phyloP scores from a whole-genome alignment of 164 flowering plant species.

The Macadamia tetraphylla region DNA sequence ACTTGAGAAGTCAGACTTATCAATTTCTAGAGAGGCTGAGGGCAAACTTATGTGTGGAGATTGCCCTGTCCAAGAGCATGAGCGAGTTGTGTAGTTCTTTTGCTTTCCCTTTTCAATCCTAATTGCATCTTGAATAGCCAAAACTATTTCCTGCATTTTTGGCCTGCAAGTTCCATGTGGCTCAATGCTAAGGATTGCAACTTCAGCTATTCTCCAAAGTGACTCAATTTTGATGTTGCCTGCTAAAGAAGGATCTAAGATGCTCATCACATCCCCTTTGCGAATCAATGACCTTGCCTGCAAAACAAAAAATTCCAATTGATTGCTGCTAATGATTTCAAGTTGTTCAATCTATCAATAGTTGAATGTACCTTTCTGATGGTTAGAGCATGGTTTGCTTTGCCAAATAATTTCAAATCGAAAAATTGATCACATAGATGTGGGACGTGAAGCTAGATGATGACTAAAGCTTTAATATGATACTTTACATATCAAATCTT shows the following conservation, averaged over 20 bases:
- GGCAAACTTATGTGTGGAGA: constrained; percentile 51
- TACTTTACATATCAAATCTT: too few relatives aligned
- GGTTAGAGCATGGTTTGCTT: not conserved
- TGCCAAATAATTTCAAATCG: not conserved
- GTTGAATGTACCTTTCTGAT: not conserved
- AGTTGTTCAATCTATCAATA: not conserved
- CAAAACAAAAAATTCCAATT: constrained; percentile 5
- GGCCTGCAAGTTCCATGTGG: constrained; percentile 62
- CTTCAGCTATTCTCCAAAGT: constrained; percentile 83
- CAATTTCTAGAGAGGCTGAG: constrained; percentile 63
- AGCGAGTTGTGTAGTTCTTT: constrained; percentile 17
- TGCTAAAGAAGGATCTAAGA: constrained; percentile 54
- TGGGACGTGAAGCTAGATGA: not conserved
- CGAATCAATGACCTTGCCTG: constrained; percentile 78
- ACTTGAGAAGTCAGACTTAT: constrained; percentile 56
- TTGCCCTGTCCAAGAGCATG: constrained; percentile 37
- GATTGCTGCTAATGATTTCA: not conserved
- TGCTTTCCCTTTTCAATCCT: constrained; percentile 61
- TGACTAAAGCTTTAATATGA: not conserved
- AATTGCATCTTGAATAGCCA: constrained; percentile 83
- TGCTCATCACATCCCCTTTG: constrained; percentile 71
- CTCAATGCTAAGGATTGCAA: constrained; percentile 79
- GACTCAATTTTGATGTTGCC: constrained; percentile 70
- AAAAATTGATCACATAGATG: not conserved
- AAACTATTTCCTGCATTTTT: constrained; percentile 76